Evolutionary conservation across 2,329 filamentous ascomycete species (phyloP), one percentile per base, ranked within the genome.

Genomic region (Scopulariopsis brevicaulis): DNA sequence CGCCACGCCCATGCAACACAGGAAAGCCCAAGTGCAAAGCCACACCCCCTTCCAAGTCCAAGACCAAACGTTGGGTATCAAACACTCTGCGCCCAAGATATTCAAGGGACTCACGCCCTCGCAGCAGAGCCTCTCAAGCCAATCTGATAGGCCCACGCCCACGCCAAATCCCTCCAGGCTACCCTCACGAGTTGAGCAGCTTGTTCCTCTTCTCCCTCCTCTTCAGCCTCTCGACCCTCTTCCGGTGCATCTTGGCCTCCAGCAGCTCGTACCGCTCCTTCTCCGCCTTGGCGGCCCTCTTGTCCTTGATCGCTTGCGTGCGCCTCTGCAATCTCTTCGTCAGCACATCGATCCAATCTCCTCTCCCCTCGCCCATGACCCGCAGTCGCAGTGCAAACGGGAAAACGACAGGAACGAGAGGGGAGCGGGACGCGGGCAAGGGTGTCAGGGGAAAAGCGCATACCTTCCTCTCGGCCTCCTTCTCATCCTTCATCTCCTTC

Each of bases 191-290:
- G 70, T 86, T 85, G 66, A 87, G 69, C 70, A 90, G 74, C 77
- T 93, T 94, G 74, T 93, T 99, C 69, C 94, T 85, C 85, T 97
- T 97, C 79, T 99, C 94, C 73, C 90, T 89, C 69, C 92, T 83
- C 85, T 91, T 96, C 72, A 96, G 74, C 65, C 94, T 83, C 74
- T 99, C 94, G 14, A 97, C 87, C 61, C 92, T 82, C 80, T 96
- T 97, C 73, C 83, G 85, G 76, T 97, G 93, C 94, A 99, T 97
- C 77, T 94, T 97, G 75, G 91, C 90, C 22, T 91, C 93, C 83
- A 99, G 83, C 77, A 92, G 90, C 71, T 91, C 90, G 69, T 93
- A 97, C 64, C 93, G 80, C 67, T 92, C 90, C 73, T 88, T 91
- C 77, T 97, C 94, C 66, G 90, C 92, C 80, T 96, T 97, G 56